These are phyloP conservation scores for Mycosarcoma mackinlayi DNA, from an alignment of 1,284 basidiomycete genomes.

Conservation along the genomic window DNA sequence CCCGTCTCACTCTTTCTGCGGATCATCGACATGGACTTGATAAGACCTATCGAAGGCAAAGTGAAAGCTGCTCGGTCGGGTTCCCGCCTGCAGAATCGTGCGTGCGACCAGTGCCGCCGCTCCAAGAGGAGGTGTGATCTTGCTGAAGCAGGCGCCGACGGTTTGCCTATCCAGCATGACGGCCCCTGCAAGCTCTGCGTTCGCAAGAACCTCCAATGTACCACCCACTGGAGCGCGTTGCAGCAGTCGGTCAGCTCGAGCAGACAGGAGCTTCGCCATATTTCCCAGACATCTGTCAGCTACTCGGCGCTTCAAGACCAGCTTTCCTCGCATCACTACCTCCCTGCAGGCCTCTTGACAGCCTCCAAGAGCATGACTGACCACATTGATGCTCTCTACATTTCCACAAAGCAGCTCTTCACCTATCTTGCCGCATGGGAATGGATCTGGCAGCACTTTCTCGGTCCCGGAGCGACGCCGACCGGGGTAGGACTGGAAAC, in stretches of 20 bases:
- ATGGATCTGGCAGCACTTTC: constrained; percentile 43
- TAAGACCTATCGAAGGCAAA: constrained; percentile 27
- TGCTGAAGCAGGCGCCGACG: constrained; percentile 39
- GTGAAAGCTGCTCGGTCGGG: constrained; percentile 39
- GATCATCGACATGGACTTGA: constrained; percentile 24
- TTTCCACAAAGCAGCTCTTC: constrained; percentile 41
- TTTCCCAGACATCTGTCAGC: constrained; percentile 36
- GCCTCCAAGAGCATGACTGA: constrained; percentile 32
- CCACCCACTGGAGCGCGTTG: constrained; percentile 40
- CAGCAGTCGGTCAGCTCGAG: constrained; percentile 48
- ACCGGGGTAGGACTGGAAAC: constrained; percentile 31
- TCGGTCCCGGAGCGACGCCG: constrained; percentile 28
- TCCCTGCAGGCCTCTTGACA: constrained; percentile 30
- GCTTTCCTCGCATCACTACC: constrained; percentile 31
- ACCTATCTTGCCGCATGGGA: constrained; percentile 43
- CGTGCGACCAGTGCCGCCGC: constrained; percentile 47
- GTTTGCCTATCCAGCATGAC: constrained; percentile 30
- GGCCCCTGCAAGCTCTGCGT: constrained; percentile 47
- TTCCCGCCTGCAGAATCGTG: constrained; percentile 48
- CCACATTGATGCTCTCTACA: constrained; percentile 39
- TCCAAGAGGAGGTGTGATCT: constrained; percentile 47
- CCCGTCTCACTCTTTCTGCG: not conserved
- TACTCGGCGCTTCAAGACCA: constrained; percentile 45
- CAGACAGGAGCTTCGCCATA: constrained; percentile 44
- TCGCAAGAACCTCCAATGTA: constrained; percentile 47